Evolutionary conservation across 2,329 filamentous ascomycete genomes (phyloP).

Genomic region (Pseudogymnoascus sp.): DNA sequence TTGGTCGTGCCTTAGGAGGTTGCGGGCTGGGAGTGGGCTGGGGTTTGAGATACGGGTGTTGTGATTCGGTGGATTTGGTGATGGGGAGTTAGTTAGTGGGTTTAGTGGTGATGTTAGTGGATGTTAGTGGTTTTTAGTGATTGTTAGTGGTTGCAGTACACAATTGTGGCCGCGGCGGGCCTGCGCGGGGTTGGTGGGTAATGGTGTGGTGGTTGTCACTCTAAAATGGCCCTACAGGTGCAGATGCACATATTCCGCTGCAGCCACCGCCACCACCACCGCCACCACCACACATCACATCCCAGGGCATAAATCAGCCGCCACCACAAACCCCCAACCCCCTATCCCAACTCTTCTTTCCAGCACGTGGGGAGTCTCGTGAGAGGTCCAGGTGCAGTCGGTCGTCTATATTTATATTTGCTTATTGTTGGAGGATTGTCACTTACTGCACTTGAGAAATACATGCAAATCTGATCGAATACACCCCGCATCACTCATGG

Average conservation of each 20-base stretch:
- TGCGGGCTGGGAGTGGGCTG: background rate
- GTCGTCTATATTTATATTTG: slow-evolving; percentile 4
- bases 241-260: background rate
- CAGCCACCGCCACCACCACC: background rate
- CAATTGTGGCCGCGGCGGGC: background rate
- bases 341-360: background rate
- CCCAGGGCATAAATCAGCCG: background rate
- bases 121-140: background rate
- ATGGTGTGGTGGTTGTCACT: background rate
- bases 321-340: background rate
- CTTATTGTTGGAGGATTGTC: background rate
- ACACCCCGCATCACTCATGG: background rate
- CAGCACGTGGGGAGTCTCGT: slow-evolving; percentile 4
- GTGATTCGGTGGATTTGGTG: background rate
- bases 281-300: background rate
- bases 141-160: background rate
- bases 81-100: background rate
- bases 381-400: background rate
- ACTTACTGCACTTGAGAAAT: background rate
- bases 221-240: background rate
- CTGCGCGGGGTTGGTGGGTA: background rate
- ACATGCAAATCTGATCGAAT: background rate
- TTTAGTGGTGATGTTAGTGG: background rate
- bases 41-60: background rate
- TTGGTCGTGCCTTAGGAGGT: slow-evolving; percentile 3